These are phyloP conservation scores for Saccharum hybrid DNA, from an alignment of 202 grass and related monocot species.

Conservation along the genomic window DNA sequence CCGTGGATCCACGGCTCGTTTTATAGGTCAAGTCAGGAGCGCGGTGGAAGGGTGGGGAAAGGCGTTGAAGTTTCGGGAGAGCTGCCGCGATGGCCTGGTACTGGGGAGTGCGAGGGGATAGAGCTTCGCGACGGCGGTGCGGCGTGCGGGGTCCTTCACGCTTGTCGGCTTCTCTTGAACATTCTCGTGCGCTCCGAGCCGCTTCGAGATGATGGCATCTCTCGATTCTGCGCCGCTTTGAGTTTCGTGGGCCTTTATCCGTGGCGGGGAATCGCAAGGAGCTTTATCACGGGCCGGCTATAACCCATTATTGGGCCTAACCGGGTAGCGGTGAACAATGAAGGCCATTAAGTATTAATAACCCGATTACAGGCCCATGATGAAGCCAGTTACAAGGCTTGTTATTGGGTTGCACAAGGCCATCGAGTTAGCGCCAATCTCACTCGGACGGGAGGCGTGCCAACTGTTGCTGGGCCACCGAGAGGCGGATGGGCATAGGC, in stretches of 20 bases:
- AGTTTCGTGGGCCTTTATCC: background rate
- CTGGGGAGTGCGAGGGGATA: background rate
- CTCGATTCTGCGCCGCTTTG: background rate
- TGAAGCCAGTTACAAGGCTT: background rate
- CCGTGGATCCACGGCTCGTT: background rate
- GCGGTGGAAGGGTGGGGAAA: constrained; percentile 41
- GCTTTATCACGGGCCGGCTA: background rate
- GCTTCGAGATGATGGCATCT: background rate
- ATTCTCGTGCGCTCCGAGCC: constrained; percentile 21
- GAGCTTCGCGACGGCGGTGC: constrained; percentile 20
- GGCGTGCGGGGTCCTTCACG: background rate
- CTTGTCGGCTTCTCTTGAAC: constrained; percentile 48
- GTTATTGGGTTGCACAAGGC: background rate
- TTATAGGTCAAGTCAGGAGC: constrained; percentile 34
- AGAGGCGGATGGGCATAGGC: no score
- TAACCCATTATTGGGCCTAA: background rate
- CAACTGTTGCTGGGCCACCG: no score
- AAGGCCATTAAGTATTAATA: background rate
- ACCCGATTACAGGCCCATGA: background rate
- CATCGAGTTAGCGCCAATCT: no score
- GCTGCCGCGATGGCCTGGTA: background rate
- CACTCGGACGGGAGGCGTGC: no score
- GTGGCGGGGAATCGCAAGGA: no score
- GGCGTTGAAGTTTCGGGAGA: constrained; percentile 48
- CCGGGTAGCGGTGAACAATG: background rate